These are phyloP conservation scores for Fusarium secorum DNA, from an alignment of 2,329 filamentous ascomycete species.

Conservation along the genomic window DNA sequence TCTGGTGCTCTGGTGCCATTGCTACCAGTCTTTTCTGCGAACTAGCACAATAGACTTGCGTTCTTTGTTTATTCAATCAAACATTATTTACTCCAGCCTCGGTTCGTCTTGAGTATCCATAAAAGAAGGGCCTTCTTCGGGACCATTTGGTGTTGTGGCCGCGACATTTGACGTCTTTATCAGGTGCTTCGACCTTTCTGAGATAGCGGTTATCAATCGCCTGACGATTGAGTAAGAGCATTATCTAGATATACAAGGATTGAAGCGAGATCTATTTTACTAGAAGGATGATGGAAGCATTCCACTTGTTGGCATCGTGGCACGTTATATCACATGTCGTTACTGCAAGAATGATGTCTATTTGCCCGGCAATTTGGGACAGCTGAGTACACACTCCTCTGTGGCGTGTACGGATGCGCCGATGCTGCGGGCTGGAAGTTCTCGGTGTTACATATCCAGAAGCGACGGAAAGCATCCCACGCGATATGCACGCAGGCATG, in stretches of 20 bases:
- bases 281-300: conserved; percentile 9
- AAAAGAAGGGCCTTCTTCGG: conserved; percentile 24
- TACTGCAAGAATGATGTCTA: neutral
- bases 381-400: neutral
- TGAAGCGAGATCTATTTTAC: neutral
- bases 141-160: neutral
- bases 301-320: neutral
- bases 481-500: conserved; percentile 1
- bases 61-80: conserved; percentile 10
- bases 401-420: conserved; percentile 13
- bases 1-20: neutral
- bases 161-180: conserved; percentile 8
- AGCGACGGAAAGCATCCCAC: conserved; percentile 11
- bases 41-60: conserved; percentile 26
- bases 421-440: conserved; percentile 3
- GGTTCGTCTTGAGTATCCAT: neutral
- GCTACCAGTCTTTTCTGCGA: conserved; percentile 17
- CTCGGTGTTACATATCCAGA: conserved; percentile 9
- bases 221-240: neutral
- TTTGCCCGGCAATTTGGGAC: neutral
- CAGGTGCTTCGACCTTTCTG: conserved; percentile 14
- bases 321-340: conserved; percentile 1
- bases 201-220: conserved; percentile 1
- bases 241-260: neutral
- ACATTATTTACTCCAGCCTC: neutral